Base-by-base conservation (phyloP, 2,329 filamentous ascomycete species). In the Tolypocladium inflatum region DNA sequence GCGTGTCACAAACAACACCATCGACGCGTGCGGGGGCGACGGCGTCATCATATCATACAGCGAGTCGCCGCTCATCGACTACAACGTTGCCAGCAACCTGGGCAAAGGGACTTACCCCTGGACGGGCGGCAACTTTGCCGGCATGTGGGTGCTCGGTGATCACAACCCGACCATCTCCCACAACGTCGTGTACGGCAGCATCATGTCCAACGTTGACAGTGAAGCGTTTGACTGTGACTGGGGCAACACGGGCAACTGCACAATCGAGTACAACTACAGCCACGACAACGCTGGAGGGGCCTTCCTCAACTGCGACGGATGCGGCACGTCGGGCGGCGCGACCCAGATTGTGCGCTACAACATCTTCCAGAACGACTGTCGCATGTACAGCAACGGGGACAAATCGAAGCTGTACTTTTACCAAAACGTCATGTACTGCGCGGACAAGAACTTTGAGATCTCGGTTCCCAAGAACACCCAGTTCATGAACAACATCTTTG, bases 191-290 rank as follows among this genome's bases (percentile, higher is more conserved):
- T 61, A 62, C 51, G 62, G 64, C 33, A 63, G 61, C 51, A 59
- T 62, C 59, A 67, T 66, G 64, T 64, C 62, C 9, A 33, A 48
- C 4, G 11, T 60, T 23, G 65, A 67, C 55, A 67, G 65, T 59
- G 43, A 65, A 55, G 64, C 64, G 7, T 67, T 67, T 53, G 65
- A 67, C 56, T 67, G 65, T 56, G 65, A 67, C 58, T 66, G 63
- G 64, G 65, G 65, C 45, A 64, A 65, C 50, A 61, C 61, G n/a
- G 65, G 65, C 51, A 64, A 60, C 35, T 67, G 65, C 56, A 65
- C 61, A 15, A 60, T 67, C 42, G 64, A 67, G 55, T 67, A 67
- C 56, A 67, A 67, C 54, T 65, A 63, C 42, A 66, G 65, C 57
- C 64, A 63, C 48, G 65, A 65, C 56, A 67, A 67, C 33, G 65